Percentiles rank a stretch among this genome's conserved stretches.
These are phyloP conservation scores for Annulohypoxylon moriforme DNA, from an alignment of 495 filamentous ascomycete genomes.

Conservation along the genomic window DNA sequence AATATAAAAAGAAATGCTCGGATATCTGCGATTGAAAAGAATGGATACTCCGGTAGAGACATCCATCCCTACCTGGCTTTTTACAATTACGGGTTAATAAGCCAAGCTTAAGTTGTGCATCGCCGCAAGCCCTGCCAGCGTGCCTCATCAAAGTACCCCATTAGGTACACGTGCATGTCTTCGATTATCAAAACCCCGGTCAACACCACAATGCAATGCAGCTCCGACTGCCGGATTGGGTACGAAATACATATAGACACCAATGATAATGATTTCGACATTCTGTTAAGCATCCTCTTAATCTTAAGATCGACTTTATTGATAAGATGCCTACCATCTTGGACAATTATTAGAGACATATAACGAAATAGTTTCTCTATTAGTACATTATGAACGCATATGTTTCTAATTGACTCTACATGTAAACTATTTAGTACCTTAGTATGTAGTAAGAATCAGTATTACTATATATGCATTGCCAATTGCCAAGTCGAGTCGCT, in stretches of 20 bases:
- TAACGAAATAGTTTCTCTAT: constrained; percentile 28
- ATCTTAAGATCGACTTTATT: constrained; percentile 40
- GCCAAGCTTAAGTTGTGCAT: constrained; percentile 9
- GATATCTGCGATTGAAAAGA: neutral
- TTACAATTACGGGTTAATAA: neutral
- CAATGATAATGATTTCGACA: constrained; percentile 31
- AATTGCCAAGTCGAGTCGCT: neutral
- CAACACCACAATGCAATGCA: constrained; percentile 31
- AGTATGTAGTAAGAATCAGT: neutral
- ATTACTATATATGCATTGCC: neutral
- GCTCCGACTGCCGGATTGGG: constrained; percentile 38
- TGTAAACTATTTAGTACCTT: neutral
- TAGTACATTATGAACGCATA: constrained; percentile 1
- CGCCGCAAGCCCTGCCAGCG: neutral
- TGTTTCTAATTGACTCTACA: neutral
- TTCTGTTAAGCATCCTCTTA: neutral
- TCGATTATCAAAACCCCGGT: constrained; percentile 25
- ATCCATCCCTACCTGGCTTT: neutral
- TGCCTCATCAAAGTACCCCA: constrained; percentile 24
- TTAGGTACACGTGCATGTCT: constrained; percentile 42
- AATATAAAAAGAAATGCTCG: neutral
- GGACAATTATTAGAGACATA: neutral
- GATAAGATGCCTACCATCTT: constrained; percentile 22
- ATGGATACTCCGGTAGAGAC: neutral
- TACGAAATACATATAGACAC: constrained; percentile 19